Base-by-base conservation (phyloP, 2,329 filamentous ascomycete genomes). In the Teratosphaeriaceae sp. region DNA sequence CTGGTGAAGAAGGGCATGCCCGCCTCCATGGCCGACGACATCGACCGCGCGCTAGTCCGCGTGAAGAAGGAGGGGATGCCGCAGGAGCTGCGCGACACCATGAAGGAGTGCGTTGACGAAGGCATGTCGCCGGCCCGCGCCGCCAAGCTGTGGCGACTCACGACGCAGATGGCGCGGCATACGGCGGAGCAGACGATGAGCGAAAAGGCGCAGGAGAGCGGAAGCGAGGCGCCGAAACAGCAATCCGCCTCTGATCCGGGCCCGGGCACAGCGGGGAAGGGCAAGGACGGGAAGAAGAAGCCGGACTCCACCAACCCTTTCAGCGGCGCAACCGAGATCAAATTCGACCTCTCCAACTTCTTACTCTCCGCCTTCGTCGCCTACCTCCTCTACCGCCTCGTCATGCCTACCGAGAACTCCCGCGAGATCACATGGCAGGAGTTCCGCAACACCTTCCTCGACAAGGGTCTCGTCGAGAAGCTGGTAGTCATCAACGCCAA, bases 341-440 rank as follows among this genome's bases (percentile, higher is more conserved):
- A 71, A 42, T 72, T 71, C 53, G 79, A 82, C 59, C 67, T 71
- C 27, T 70, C 70, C 44, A 76, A 74, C 18, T 69, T 76, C 49
- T 53, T 83, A 23, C 68, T 82, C 36, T 73, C 74, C 22, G 66
- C 75, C 15, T 74, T 85, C 53, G 65, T 82, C 24, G 69, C 78
- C 9, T 85, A 80, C 59, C 70, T 84, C 43, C 61, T 81, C 37
- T 83, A 80, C 64, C 71, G 75, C 43, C 72, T 77, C 50, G 68
- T 90, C 44, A 75, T 87, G 45, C 82, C 82, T 3, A 75, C 76
- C 16, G 81, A 85, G 50, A 75, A 73, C 49, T 73, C 70, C 43
- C 74, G 80, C 58, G 90, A 98, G 62, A 96, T 98, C 46, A 97
- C 92, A 43, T 98, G 88, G 87, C 89, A 98, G 68, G 92, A 98